Conservation (phyloP, 495 filamentous ascomycete genomes). For the Friedmanniomyces simplex region DNA sequence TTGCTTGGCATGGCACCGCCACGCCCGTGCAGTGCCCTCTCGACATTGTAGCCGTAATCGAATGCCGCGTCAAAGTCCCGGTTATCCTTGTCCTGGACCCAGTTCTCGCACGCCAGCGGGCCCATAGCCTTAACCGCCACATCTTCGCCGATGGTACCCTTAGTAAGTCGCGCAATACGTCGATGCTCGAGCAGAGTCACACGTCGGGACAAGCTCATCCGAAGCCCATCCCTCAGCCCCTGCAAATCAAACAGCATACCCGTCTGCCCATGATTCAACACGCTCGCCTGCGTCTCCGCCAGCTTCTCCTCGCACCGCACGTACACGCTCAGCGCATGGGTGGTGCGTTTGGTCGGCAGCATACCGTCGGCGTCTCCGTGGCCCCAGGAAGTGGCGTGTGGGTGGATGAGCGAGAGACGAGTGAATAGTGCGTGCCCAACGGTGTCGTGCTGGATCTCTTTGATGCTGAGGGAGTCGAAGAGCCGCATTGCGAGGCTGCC, state of each 20-base stretch:
- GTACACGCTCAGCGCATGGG: conserved; percentile 7
- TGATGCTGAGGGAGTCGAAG: conserved; percentile 17
- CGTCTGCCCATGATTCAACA: conserved; percentile 13
- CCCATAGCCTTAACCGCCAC: conserved; percentile 1
- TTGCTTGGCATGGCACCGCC: background rate
- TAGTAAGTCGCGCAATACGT: conserved; percentile 10
- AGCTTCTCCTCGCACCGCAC: conserved; percentile 10
- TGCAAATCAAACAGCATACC: conserved; percentile 21
- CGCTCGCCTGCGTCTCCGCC: conserved; percentile 8
- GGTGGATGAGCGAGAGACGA: conserved; percentile 18
- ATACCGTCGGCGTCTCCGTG: background rate
- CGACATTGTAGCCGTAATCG: conserved; percentile 18
- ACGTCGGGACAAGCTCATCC: conserved; percentile 1
- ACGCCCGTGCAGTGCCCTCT: conserved; percentile 4
- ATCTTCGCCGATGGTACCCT: background rate
- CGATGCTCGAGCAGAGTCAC: conserved; percentile 11
- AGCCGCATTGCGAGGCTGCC: conserved; percentile 13
- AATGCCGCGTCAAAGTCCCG: conserved; percentile 17
- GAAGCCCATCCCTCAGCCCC: conserved; percentile 10
- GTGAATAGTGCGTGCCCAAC: conserved; percentile 21
- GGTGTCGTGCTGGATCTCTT: conserved; percentile 23
- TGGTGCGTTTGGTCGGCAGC: background rate
- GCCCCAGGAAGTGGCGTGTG: background rate
- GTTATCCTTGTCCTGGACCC: conserved; percentile 8
- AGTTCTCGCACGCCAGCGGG: conserved; percentile 7